Evolutionary conservation across 345 rosid genomes (phyloP), one percentile per base, ranked within the genome.

Genomic region (Dimocarpus longan): DNA sequence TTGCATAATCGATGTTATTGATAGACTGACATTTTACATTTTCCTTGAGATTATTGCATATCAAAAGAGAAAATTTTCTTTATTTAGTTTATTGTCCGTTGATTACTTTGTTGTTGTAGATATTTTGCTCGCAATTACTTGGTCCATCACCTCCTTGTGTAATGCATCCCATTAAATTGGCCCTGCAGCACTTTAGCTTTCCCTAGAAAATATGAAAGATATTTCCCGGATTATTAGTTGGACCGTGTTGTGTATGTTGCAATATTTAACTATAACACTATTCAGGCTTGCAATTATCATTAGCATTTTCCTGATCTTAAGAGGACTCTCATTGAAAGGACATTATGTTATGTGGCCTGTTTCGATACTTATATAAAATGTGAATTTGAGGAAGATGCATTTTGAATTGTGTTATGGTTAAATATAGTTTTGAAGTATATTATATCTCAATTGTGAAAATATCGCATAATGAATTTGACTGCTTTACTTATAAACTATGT

Each of bases 141-240:
- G 69, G 69, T 43, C 46, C 19, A 62, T 62, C 28, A 5, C 7
- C 18, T 62, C 9, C 68, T 15, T 43, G 40, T 32, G 44, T 12
- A 59, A 59, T 62, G 44, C 37, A 44, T 40, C 54, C 40, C 18
- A 2, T 43, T 39, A 19, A 59, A 18, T 39, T 40, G 50, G 13
- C 39, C 24, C 12, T 40, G 7, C 28, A n/a, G 57, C 9, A 44
- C 21, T 0, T 1, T 5, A 24, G 21, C 59, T 48, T 48, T 48
- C 1, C 12, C 52, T 26, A 21, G 32, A n/a, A 8, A 73, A 15
- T 10, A 22, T 42, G 12, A 9, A 5, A n/a, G 39, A 40, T 12
- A 73, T 63, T 63, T 6, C 43, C 64, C 10, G 63, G 32, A 46
- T 64, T 64, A 63, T 74, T 37, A 24, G 50, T 62, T 42, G 70